A percentile compares a stretch with the other conserved stretches of the same genome.
phyloP scores from a whole-genome alignment of 2,329 filamentous ascomycete genomes.

The Fusarium nodosum region DNA sequence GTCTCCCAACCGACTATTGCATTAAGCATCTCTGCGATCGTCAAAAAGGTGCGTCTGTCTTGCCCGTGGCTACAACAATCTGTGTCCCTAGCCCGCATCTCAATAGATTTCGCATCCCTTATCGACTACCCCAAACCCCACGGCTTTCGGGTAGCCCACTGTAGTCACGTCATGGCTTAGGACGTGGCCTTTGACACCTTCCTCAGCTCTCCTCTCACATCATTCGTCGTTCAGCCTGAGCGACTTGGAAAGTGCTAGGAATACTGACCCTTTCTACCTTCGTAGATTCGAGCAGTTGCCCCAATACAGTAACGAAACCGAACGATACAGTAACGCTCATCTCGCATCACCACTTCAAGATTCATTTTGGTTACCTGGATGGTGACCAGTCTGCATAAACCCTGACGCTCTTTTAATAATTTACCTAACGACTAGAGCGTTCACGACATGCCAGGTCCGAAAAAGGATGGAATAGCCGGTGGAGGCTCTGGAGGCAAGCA shows the following conservation, averaged over 20 bases:
- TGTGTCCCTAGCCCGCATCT: conserved; percentile 11
- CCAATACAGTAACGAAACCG: conserved; percentile 35
- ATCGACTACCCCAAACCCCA: conserved; percentile 28
- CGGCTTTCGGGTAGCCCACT: conserved; percentile 33
- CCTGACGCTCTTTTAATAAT: conserved; percentile 46
- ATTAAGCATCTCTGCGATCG: conserved; percentile 30
- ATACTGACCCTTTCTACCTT: conserved; percentile 20
- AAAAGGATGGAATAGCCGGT: conserved; percentile 56
- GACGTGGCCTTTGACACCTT: conserved; percentile 42
- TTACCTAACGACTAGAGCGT: conserved; percentile 41
- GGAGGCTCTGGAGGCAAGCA: conserved; percentile 53
- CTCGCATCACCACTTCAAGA: conserved; percentile 36
- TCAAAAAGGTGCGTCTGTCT: conserved; percentile 41
- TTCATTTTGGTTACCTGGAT: conserved; percentile 44
- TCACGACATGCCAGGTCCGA: conserved; percentile 56
- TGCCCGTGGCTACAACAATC: conserved; percentile 8
- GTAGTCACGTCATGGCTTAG: conserved; percentile 46
- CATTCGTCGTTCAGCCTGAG: conserved; percentile 2
- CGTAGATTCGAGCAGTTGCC: conserved; percentile 20
- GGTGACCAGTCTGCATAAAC: conserved; percentile 42
- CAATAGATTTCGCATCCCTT: conserved; percentile 22
- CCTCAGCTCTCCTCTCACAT: conserved; percentile 7
- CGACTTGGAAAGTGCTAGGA: conserved; percentile 19
- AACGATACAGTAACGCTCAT: conserved; percentile 29
- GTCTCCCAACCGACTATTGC: conserved; percentile 31